phyloP scores from a whole-genome alignment of 1,139 yeast species.

The Hanseniaspora uvarum region DNA sequence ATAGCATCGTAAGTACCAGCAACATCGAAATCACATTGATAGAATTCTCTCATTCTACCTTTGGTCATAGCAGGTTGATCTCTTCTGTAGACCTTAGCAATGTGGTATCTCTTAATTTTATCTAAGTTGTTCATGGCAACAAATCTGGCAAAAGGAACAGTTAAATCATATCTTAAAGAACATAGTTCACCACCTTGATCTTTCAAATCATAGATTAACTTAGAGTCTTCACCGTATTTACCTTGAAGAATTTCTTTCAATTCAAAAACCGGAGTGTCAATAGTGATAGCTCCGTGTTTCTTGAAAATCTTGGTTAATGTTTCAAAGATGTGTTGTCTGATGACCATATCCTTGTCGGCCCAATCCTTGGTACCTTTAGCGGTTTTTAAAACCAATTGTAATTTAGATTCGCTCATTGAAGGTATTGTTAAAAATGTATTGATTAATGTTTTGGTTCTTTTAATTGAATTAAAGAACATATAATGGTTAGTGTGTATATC shows the following conservation, averaged over 20 bases:
- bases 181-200: constrained; percentile 98
- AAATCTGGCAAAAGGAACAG: constrained; percentile 94
- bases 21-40: constrained; percentile 94
- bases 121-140: constrained; percentile 91
- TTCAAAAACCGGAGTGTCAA: constrained; percentile 96
- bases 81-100: constrained; percentile 95
- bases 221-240: constrained; percentile 95
- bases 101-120: constrained; percentile 84
- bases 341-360: constrained; percentile 95
- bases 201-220: constrained; percentile 84
- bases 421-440: background rate
- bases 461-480: background rate
- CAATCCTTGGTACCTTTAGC: constrained; percentile 98
- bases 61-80: constrained; percentile 99
- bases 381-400: constrained; percentile 67
- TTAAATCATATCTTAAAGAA: constrained; percentile 85
- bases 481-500: background rate
- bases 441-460: background rate
- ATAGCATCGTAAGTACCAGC: constrained; percentile 86
- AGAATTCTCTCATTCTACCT: constrained; percentile 98
- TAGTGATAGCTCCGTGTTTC: constrained; percentile 95
- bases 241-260: constrained; percentile 90
- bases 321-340: constrained; percentile 75
- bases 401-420: constrained; percentile 19
- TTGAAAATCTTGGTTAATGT: constrained; percentile 67